phyloP scores from a whole-genome alignment of 2,329 filamentous ascomycete genomes.

The Cercospora beticola region DNA sequence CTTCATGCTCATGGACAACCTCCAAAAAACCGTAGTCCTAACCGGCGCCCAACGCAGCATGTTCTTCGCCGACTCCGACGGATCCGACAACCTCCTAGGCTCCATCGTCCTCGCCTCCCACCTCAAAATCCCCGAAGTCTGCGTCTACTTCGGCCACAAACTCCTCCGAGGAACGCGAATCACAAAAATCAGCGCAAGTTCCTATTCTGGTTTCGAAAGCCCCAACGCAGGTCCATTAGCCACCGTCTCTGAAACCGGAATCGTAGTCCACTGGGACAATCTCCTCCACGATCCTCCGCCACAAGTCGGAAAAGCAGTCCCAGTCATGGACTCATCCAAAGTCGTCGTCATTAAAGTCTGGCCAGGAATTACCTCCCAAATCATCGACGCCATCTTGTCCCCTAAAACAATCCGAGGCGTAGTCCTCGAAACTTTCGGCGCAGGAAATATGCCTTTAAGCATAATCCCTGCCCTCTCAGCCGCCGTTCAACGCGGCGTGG shows the following conservation, averaged over 20 bases:
- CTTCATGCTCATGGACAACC: slow-evolving; percentile 80
- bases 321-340: slow-evolving; percentile 75
- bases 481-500: slow-evolving; percentile 75
- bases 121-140: slow-evolving; percentile 90
- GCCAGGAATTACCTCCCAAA: slow-evolving; percentile 83
- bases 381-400: slow-evolving; percentile 83
- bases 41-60: slow-evolving; percentile 74
- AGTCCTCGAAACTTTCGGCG: slow-evolving; percentile 88
- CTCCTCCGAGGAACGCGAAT: slow-evolving; percentile 85
- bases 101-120: slow-evolving; percentile 88
- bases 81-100: slow-evolving; percentile 83
- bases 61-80: slow-evolving; percentile 86
- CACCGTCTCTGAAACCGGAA: slow-evolving; percentile 61
- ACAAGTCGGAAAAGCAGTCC: slow-evolving; percentile 16
- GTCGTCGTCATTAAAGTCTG: slow-evolving; percentile 89
- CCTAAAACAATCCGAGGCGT: slow-evolving; percentile 70
- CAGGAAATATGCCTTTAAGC: slow-evolving; percentile 85
- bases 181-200: slow-evolving; percentile 82
- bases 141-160: slow-evolving; percentile 89
- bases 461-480: slow-evolving; percentile 64
- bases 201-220: slow-evolving; percentile 82
- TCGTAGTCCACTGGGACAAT: slow-evolving; percentile 43
- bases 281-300: slow-evolving; percentile 52
- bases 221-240: slow-evolving; percentile 85
- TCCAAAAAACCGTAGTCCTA: slow-evolving; percentile 87